phyloP scores from a whole-genome alignment of 2,329 filamentous ascomycete genomes.

The Xenoacremonium recifei region DNA sequence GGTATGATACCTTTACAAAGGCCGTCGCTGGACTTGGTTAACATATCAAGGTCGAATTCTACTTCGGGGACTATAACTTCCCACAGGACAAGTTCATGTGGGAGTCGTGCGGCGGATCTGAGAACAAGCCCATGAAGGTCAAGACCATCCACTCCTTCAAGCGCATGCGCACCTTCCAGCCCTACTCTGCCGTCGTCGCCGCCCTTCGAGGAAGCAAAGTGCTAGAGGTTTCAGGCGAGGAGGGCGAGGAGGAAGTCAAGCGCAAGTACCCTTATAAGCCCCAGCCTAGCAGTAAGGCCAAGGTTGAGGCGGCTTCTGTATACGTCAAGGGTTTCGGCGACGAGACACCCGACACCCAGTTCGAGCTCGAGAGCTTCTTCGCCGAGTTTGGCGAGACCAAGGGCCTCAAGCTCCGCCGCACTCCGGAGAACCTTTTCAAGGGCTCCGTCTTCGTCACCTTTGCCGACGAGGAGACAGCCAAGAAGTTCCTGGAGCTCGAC shows the following conservation, averaged over 20 bases:
- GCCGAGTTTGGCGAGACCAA: conserved; percentile 75
- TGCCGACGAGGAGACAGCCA: conserved; percentile 70
- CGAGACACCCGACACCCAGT: conserved; percentile 80
- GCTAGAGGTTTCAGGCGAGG: conserved; percentile 71
- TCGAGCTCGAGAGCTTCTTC: conserved; percentile 94
- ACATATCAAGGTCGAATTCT: conserved; percentile 76
- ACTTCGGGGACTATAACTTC: conserved; percentile 91
- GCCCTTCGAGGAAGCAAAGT: conserved; percentile 76
- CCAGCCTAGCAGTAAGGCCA: conserved; percentile 57
- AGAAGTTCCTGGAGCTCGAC: conserved; percentile 77
- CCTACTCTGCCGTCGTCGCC: conserved; percentile 77
- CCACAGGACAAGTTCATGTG: conserved; percentile 86
- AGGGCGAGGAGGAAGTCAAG: conserved; percentile 68
- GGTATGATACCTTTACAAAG: conserved; percentile 51
- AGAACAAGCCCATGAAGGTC: conserved; percentile 80
- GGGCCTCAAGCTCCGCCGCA: conserved; percentile 82
- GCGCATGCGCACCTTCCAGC: conserved; percentile 94
- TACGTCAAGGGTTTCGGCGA: conserved; percentile 95
- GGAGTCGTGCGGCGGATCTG: conserved; percentile 69
- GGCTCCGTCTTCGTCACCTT: conserved; percentile 97
- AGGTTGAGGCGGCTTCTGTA: conserved; percentile 70
- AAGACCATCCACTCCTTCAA: conserved; percentile 82
- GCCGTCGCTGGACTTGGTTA: conserved; percentile 1
- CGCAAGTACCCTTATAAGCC: conserved; percentile 73
- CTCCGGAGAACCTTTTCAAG: conserved; percentile 76